Evolutionary conservation across 495 filamentous ascomycete species (phyloP), one percentile per base, ranked within the genome.

Genomic region (Aspergillus homomorphus): DNA sequence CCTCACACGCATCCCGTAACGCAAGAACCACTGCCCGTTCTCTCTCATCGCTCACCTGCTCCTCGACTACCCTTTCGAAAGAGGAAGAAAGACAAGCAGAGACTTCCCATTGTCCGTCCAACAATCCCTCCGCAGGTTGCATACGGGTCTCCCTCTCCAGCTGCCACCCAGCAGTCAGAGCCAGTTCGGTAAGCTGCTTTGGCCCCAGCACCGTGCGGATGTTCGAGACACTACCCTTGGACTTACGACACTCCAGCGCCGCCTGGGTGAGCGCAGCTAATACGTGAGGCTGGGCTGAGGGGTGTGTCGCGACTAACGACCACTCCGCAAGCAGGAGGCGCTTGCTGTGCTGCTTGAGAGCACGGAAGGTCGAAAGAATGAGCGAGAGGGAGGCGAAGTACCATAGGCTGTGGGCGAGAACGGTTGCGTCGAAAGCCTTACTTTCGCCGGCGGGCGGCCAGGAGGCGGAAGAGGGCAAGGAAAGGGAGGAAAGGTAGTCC

Each of bases 341-440:
- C 42, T 56, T 69, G 26, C 59, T 63, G 51, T 65, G 60, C 51
- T 65, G 56, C n/a, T 71, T 65, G 42, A 78, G 62, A 45, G 68
- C 71, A 0, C 30, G 14, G 19, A 80, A 70, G 19, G 75, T 72
- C 4, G 51, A 49, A 9, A 56, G 45, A 24, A 80, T 68, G 19
- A 65, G 54, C 0, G 24, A 38, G 0, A 62, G 58, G 10, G 69
- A 70, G 24, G 66, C 44, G 58, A 84, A 82, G 59, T 82, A 83
- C 72, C 74, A 83, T 56, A 80, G 69, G 59, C 65, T 73, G 65
- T 84, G 81, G 53, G 66, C 68, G 42, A 83, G 70, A 19, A 82
- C 69, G 15, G 74, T 73, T 45, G 71, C 66, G 60, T 79, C 76
- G 62, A 77, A 80, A 23, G 58, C 42, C 30, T 48, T 58, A 19